phyloP scores from a whole-genome alignment of 495 filamentous ascomycete genomes.

The Monascus purpureus region DNA sequence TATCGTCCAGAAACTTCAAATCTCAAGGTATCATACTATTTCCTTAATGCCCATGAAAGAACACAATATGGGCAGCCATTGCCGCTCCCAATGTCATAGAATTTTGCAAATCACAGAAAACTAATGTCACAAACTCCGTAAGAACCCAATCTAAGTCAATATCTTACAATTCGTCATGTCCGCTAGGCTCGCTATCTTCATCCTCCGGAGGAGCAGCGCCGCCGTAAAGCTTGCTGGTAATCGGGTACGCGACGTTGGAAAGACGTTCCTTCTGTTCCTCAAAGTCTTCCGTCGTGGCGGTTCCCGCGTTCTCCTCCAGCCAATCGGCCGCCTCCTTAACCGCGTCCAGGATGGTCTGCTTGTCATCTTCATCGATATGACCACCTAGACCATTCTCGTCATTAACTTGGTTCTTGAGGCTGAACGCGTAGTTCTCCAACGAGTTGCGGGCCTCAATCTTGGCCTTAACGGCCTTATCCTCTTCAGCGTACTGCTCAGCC shows the following conservation, averaged over 20 bases:
- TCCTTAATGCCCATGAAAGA: neutral
- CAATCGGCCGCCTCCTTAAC: conserved; percentile 96
- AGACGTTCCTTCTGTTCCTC: conserved; percentile 99
- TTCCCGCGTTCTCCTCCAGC: conserved; percentile 90
- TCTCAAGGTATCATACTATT: conserved; percentile 21
- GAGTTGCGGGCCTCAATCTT: conserved; percentile 92
- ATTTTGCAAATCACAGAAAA: conserved; percentile 8
- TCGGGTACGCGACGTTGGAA: conserved; percentile 89
- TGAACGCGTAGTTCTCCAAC: conserved; percentile 94
- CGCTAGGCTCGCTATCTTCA: conserved; percentile 51
- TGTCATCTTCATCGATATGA: conserved; percentile 98
- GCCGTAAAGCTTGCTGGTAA: conserved; percentile 89
- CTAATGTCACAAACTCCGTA: conserved; percentile 26
- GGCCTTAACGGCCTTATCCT: conserved; percentile 93
- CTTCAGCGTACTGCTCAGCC: conserved; percentile 95
- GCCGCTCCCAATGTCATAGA: conserved; percentile 4
- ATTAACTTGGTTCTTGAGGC: conserved; percentile 96
- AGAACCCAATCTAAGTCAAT: conserved; percentile 25
- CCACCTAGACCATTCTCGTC: conserved; percentile 94
- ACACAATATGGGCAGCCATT: neutral
- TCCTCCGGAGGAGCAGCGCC: conserved; percentile 51
- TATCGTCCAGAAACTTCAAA: no score
- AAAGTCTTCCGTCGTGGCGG: conserved; percentile 83
- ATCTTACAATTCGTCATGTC: conserved; percentile 84
- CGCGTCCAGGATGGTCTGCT: conserved; percentile 90